Evolutionary conservation across 768 basidiomycete genomes (phyloP), one percentile per base, ranked within the genome.

Genomic region (Crepidotus variabilis): DNA sequence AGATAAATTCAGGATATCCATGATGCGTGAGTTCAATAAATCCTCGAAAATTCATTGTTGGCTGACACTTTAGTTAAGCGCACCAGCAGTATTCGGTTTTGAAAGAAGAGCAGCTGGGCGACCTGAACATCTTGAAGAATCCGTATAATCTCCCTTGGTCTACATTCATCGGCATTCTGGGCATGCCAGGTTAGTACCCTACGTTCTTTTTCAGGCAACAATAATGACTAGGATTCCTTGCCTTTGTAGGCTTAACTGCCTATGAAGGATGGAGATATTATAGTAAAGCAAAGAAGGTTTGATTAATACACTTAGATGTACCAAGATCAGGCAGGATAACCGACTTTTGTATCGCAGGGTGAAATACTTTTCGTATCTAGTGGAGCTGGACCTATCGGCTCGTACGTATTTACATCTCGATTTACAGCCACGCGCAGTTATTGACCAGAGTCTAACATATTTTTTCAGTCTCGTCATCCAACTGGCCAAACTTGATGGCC

Each of bases 351-450:
- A n/a, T n/a, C n/a, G n/a, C 39, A 43, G 39, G 78, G 75, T 14
- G 72, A 80, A 56, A 68, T 67, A 0, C 75, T 66, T 0, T 80
- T 76, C 47, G 71, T 80, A 1, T 71, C 71, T 0, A 64, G 72
- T 33, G 78, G 74, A 21, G 78, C 72, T 60, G 74, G 73, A 7
- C 71, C 84, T 16, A 86, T 90, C 24, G 88, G 87, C 59, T 80
- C 82, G 81, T 84, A 63, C 39, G 83, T 72, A 0, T 7, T 35
- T 20, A 11, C 45, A 24, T 10, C n/a, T 24, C 23, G 33, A 8
- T 28, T 28, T 14, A 18, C n/a, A n/a, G n/a, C n/a, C n/a, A n/a
- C n/a, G 1, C 7, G n/a, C 50, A 13, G 13, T 10, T 16, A 28
- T 24, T 34, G 16, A 23, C 18, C 43, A n/a, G n/a, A n/a, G n/a